Conservation (phyloP, 805 yeast genomes). For the Candida vaughaniae region DNA sequence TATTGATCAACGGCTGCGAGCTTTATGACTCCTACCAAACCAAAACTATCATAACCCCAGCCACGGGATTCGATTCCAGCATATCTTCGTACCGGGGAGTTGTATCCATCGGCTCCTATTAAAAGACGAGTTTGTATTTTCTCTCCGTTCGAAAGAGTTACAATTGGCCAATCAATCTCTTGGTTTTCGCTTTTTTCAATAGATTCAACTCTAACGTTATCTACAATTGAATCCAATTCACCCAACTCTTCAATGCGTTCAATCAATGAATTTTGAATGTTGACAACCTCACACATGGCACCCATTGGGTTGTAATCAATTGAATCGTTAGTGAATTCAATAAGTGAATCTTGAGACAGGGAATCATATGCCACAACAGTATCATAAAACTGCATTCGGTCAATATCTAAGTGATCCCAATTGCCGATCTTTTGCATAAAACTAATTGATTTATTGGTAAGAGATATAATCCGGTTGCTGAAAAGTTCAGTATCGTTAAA, state of each 20-base stretch:
- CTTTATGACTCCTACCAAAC: slow-evolving; percentile 87
- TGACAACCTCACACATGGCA: slow-evolving; percentile 85
- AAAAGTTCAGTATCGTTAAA: slow-evolving; percentile 54
- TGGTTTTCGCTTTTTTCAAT: slow-evolving; percentile 34
- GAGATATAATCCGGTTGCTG: slow-evolving; percentile 80
- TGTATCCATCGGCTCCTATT: slow-evolving; percentile 94
- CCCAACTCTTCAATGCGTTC: slow-evolving; percentile 38
- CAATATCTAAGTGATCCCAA: slow-evolving; percentile 66
- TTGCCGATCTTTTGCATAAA: slow-evolving; percentile 70
- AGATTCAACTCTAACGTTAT: slow-evolving; percentile 63
- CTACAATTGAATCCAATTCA: slow-evolving; percentile 44
- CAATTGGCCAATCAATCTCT: slow-evolving; percentile 69
- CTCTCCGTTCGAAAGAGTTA: slow-evolving; percentile 66
- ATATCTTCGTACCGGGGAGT: slow-evolving; percentile 84
- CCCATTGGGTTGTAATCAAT: slow-evolving; percentile 47
- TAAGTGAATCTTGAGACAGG: slow-evolving; percentile 50
- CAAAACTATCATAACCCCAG: slow-evolving; percentile 86
- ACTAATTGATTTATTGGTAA: slow-evolving; percentile 77
- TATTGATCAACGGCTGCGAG: slow-evolving; percentile 57
- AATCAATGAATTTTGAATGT: slow-evolving; percentile 74
- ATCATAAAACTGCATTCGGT: slow-evolving; percentile 78
- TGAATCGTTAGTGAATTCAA: slow-evolving; percentile 67
- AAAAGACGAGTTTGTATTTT: slow-evolving; percentile 66
- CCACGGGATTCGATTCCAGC: slow-evolving; percentile 86
- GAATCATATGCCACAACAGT: slow-evolving; percentile 88